A percentile compares a stretch with the other conserved stretches of the same genome.
phyloP scores from a whole-genome alignment of 768 basidiomycete genomes.

The Crepidotus variabilis region DNA sequence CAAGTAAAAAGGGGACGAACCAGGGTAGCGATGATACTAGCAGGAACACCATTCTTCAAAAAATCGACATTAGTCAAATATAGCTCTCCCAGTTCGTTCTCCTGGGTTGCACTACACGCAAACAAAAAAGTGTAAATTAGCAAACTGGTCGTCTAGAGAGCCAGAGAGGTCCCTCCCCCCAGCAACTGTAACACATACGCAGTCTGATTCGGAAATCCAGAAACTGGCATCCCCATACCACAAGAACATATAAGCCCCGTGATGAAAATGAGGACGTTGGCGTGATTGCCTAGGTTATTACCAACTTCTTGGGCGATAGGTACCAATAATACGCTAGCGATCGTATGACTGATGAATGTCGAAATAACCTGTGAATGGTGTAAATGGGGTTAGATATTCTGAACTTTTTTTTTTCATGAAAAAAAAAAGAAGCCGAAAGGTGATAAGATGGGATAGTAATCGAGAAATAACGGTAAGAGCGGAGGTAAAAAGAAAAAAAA shows the following conservation, averaged over 20 bases:
- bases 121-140: slow-evolving; percentile 16
- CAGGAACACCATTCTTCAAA: slow-evolving; percentile 90
- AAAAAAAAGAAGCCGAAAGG: not conserved
- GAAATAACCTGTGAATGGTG: slow-evolving; percentile 57
- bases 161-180: no score
- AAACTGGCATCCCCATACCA: slow-evolving; percentile 98
- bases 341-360: slow-evolving; percentile 97
- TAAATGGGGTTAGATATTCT: not conserved
- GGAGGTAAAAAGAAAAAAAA: no score
- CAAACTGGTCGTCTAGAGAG: slow-evolving; percentile 1
- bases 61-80: slow-evolving; percentile 88
- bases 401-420: not conserved
- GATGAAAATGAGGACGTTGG: slow-evolving; percentile 87
- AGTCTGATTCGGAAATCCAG: slow-evolving; percentile 98
- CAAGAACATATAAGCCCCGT: slow-evolving; percentile 90
- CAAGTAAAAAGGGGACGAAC: slow-evolving; percentile 38
- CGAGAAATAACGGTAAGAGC: no score
- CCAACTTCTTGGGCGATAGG: slow-evolving; percentile 94
- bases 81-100: slow-evolving; percentile 88
- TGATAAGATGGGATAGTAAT: no score
- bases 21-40: slow-evolving; percentile 84
- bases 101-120: slow-evolving; percentile 75
- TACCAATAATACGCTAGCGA: slow-evolving; percentile 94
- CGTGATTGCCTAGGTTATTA: slow-evolving; percentile 62
- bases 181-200: slow-evolving; percentile 57